Evolutionary conservation across 805 yeast genomes (phyloP), one percentile per base, ranked within the genome.

Genomic region (Cyberlindnera meyerae): DNA sequence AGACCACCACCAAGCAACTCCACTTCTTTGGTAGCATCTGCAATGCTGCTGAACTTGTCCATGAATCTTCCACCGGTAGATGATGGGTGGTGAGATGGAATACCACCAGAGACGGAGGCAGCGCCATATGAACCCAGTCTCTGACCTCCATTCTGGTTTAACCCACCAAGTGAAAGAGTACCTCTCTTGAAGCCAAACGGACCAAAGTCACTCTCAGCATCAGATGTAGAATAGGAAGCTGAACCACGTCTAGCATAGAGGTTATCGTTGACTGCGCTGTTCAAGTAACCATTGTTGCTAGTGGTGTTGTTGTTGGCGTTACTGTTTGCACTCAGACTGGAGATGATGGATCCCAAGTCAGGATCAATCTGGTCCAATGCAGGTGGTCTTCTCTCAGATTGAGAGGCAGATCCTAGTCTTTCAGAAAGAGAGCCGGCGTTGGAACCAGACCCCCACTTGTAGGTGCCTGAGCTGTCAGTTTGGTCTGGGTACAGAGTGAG

Each of bases 21-120:
- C 30, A 78, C 65, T 46, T 79, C 87, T 49, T 82, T 65, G 0
- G 87, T 79, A 32, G 82, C 80, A 39, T 79, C 85, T 6, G 82
- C 80, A 13, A 79, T 80, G 2, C 76, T 63, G 6, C 80, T 65
- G 50, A 79, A 79, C 57, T 77, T 78, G 44, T 75, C 79, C 43
- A 79, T 60, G 49, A 79, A 79, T 33, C 73, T 64, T 2, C 61
- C 61, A 27, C 53, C 35, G 18, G 44, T 36, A 4, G 56, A 27
- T 22, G 46, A 16, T 25, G 52, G 50, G 24, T 58, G 30, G 21
- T 44, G 47, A 42, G 51, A 44, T 39, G 51, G 61, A 12, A 38
- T 30, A 8, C 77, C 78, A 13, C 77, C 79, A 36, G 77, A 69
- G 25, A 79, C 73, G 2, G 82, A 75, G 8, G 82, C 81, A 8